Conservation (phyloP, 495 filamentous ascomycete genomes). For the Thozetella sp. region DNA sequence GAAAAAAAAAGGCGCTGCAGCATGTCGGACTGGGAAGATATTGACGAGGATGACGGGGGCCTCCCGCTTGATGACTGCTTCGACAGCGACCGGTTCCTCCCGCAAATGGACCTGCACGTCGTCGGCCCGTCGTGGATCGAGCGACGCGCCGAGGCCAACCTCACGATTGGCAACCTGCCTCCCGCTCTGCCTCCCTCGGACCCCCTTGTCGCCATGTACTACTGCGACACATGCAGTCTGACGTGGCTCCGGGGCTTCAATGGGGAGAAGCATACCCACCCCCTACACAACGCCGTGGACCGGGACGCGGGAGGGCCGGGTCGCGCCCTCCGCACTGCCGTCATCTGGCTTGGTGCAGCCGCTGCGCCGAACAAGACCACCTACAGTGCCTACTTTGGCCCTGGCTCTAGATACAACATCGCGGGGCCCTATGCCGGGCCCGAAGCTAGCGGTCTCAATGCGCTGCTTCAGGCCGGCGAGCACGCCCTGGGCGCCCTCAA, state of each 20-base stretch:
- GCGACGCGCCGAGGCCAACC: neutral
- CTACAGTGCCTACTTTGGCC: neutral
- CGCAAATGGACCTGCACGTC: neutral
- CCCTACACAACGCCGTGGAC: neutral
- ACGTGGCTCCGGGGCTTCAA: neutral
- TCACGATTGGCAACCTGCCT: neutral
- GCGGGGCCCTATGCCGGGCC: too few relatives aligned
- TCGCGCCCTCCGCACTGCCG: neutral
- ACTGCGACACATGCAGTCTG: neutral
- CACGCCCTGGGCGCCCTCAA: neutral
- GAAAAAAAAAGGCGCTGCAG: too few relatives aligned
- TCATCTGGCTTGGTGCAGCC: neutral
- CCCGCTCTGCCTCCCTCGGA: neutral
- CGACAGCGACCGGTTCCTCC: neutral
- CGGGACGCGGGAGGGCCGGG: neutral
- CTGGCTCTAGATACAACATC: neutral
- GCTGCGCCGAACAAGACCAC: neutral
- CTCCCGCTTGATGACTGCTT: neutral
- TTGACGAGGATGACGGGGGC: conserved; percentile 3
- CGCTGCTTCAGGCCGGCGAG: neutral
- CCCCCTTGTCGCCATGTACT: neutral
- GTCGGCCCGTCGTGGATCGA: neutral
- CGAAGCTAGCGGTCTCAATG: neutral
- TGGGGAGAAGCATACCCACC: neutral
- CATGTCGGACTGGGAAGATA: too few relatives aligned